Base-by-base conservation (phyloP, 805 yeast genomes). In the Yarrowia hollandica region DNA sequence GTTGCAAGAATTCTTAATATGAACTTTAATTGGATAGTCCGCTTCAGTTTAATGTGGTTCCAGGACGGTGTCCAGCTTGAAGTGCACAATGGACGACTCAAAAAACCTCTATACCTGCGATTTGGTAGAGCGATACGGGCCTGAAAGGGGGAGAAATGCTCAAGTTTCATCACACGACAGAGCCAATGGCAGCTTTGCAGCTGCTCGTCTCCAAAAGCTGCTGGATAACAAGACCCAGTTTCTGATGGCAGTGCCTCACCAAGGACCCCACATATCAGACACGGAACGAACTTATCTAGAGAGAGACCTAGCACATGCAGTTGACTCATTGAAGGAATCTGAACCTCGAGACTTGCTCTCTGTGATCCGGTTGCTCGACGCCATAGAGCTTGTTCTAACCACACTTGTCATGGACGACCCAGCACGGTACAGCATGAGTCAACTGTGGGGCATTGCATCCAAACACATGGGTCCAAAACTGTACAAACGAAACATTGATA, bases 241-340 rank as follows among this genome's bases (percentile, higher is more conserved):
- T 33, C 30, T 48, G 12, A 48, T 48, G 55, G 30, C 26, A 3
- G 55, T 48, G 1, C 39, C 55, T n/a, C 55, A 48, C 30, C 10
- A 22, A 1, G 55, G 55, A 1, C 55, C 55, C 6, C 39, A n/a
- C 1, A 1, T 48, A 0, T 18, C 39, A 5, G 55, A 33, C 19
- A 8, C 28, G 2, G 39, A 48, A 31, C 14, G 55, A 31, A 30
- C 38, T n/a, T 8, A 14, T 2, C 16, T 48, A 6, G 55, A 48
- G 6, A 9, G 30, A 33, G 55, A 48, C 33, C 22, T 48, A 39
- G 28, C 38, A 3, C 21, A 35, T 22, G 26, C 55, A 12, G 39
- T 34, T 10, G 12, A 21, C 12, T 15, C 7, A 8, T 14, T 22
- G 21, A 14, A 12, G 19, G 18, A 9, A 7, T 11, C 14, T 19